Base-by-base conservation (phyloP, 2,329 filamentous ascomycete species). In the Penicillium rolfsii region DNA sequence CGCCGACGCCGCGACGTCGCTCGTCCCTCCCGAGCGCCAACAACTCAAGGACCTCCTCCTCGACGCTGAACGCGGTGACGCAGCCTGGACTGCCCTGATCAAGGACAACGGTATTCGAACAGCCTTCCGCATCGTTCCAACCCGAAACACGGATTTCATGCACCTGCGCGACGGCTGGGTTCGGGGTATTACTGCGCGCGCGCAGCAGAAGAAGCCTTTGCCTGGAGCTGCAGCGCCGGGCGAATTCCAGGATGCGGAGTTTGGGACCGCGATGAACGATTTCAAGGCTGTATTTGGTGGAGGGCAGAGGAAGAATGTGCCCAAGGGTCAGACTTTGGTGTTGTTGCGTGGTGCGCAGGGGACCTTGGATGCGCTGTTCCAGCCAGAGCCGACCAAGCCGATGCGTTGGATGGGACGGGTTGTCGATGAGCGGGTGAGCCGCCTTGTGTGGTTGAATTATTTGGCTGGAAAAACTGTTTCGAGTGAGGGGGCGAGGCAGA, bases 161-260 rank as follows among this genome's bases (percentile, higher is more conserved):
- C 95, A 99, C 76, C 78, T 99, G 64, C 87, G 94, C 43, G 95
- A 99, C 73, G 95, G 91, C 1, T 96, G 93, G 81, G 91, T 97
- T 61, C 86, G 93, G 5, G 90, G 91, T 24, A 89, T 99, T 65
- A 90, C 91, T 57, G 89, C 86, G 8, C 87, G 90, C 36, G 89
- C 89, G 2, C 83, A 88, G 64, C 81, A 83, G 24, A 78, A 80
- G 55, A 76, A 77, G 7, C 73, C 76, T 2, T 77, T 80, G 59
- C 70, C 73, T 11, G 56, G 58, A 12, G 38, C 61, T 35, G 52
- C 61, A 24, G 38, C 52, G 46, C 45, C 43, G 1, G 63, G 71
- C 50, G 81, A 85, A 62, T 87, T 86, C 74, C 82, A 85, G 26
- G 90, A 94, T 67, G 91, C 95, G 64, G 82, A 80, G 0, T 98